Conservation (phyloP, 1,284 basidiomycete genomes). For the Pascua sp. region DNA sequence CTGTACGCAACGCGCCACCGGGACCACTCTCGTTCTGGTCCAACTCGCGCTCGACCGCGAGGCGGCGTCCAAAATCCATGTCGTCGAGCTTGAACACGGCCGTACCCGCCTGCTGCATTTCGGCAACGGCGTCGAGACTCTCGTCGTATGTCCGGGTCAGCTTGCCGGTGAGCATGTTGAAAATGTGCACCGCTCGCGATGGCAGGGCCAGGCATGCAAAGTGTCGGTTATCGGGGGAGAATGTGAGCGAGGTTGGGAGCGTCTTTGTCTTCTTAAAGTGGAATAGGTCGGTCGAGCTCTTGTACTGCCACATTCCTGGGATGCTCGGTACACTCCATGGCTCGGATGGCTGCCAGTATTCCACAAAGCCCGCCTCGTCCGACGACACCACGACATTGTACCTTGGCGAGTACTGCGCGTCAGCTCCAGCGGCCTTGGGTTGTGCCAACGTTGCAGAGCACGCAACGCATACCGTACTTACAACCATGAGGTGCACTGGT, state of each 20-base stretch:
- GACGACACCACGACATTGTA: slow-evolving; percentile 91
- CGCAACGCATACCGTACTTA: slow-evolving; percentile 56
- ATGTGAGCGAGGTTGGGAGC: slow-evolving; percentile 80
- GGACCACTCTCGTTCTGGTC: slow-evolving; percentile 53
- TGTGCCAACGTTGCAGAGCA: neutral
- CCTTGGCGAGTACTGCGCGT: slow-evolving; percentile 73
- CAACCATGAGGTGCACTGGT: slow-evolving; percentile 86
- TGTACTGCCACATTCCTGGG: slow-evolving; percentile 81
- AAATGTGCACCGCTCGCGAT: slow-evolving; percentile 89
- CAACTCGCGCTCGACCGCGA: slow-evolving; percentile 88
- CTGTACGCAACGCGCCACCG: slow-evolving; percentile 57
- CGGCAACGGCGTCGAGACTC: slow-evolving; percentile 82
- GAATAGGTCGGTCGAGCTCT: slow-evolving; percentile 88
- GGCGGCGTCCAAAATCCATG: slow-evolving; percentile 97
- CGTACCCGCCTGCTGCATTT: slow-evolving; percentile 95
- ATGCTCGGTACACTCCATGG: slow-evolving; percentile 79
- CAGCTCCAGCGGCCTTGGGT: neutral
- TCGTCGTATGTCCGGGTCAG: slow-evolving; percentile 92
- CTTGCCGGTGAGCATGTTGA: slow-evolving; percentile 86
- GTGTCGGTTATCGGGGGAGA: slow-evolving; percentile 80
- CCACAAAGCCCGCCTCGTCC: slow-evolving; percentile 90
- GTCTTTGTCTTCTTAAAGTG: slow-evolving; percentile 99
- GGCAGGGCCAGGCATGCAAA: slow-evolving; percentile 90
- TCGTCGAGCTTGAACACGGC: slow-evolving; percentile 89
- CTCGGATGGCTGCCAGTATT: slow-evolving; percentile 90